These are phyloP conservation scores for Fraxinus velutina DNA, from an alignment of 305 asterid species.

Conservation along the genomic window DNA sequence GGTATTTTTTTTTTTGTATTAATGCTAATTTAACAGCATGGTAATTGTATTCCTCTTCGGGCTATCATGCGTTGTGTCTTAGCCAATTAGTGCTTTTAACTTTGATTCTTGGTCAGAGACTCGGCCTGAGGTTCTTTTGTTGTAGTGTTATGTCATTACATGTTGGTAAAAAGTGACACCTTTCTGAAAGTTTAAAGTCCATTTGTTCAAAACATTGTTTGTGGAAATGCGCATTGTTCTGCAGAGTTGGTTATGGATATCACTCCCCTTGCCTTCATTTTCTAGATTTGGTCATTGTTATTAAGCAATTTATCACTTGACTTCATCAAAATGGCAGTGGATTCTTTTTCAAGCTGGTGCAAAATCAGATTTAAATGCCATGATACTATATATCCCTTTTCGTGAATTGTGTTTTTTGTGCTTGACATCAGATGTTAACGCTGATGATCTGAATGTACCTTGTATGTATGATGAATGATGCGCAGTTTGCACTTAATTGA, in stretches of 20 bases:
- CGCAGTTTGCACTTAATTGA: no score
- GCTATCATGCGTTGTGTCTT: not conserved
- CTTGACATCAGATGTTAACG: no score
- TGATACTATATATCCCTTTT: no score
- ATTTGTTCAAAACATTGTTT: not conserved
- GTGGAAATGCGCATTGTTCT: not conserved
- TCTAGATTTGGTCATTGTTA: not conserved
- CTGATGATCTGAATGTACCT: no score
- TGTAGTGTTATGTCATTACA: not conserved
- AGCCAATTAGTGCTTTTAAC: not conserved
- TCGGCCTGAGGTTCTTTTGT: not conserved
- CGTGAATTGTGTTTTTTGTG: no score
- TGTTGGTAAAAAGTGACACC: not conserved
- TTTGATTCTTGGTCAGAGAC: not conserved
- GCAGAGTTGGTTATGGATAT: not conserved
- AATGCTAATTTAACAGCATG: constrained; percentile 3
- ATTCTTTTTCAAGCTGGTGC: not conserved
- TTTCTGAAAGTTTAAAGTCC: not conserved
- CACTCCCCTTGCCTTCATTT: not conserved
- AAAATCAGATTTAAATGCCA: not conserved
- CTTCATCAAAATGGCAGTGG: not conserved
- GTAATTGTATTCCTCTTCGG: constrained; percentile 14
- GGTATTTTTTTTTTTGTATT: not conserved
- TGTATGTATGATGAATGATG: no score
- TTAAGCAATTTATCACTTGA: not conserved